Evolutionary conservation across 257 asterid species (phyloP), one percentile per base, ranked within the genome.

Genomic region (Scutellaria galericulata): DNA sequence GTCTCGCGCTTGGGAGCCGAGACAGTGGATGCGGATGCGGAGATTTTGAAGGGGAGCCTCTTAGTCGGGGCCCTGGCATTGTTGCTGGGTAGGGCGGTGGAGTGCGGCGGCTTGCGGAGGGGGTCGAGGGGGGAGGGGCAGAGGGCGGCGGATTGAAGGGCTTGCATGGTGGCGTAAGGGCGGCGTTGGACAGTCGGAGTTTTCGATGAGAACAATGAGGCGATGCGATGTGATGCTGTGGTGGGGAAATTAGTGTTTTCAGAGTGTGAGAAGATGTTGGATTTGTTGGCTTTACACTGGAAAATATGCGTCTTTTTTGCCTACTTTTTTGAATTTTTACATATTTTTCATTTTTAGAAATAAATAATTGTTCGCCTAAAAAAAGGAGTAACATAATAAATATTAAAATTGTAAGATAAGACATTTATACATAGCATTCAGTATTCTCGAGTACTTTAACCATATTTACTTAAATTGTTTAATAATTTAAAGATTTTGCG

Each of bases 1-100:
- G 86, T 78, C 75, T 85, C 90, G 61, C 87, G 86, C 81, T 76
- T 81, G 53, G 90, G 87, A 27, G 84, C 68, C 54, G 87, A 46
- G 7, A 51, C 78, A 12, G 83, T 37, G 3, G 83, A 7, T 11
- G 70, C 66, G 51, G 81, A 67, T 59, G 89, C 87, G 66, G 81
- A 78, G 56, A 85, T 76, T 68, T 48, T 72, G 85, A 72, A 57
- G 31, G 74, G 83, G 1, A 47, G 57, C 67, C 76, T 78, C 56
- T 45, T 76, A 9, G 75, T 37, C 4, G 70, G 75, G 6, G 57
- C 56, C 51, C 68, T 79, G 80, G 79, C 86, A 75, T 79, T 77
- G 71, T 41, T 60, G 74, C 64, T 12, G 48, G 83, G 78, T 4
- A 81, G 22, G 4, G 58, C 50, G 31, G 79, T 8, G 9, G 72